A percentile compares a stretch with the other conserved stretches of the same genome.
phyloP scores from a whole-genome alignment of 495 filamentous ascomycete species.

The Bacidia gigantensis region DNA sequence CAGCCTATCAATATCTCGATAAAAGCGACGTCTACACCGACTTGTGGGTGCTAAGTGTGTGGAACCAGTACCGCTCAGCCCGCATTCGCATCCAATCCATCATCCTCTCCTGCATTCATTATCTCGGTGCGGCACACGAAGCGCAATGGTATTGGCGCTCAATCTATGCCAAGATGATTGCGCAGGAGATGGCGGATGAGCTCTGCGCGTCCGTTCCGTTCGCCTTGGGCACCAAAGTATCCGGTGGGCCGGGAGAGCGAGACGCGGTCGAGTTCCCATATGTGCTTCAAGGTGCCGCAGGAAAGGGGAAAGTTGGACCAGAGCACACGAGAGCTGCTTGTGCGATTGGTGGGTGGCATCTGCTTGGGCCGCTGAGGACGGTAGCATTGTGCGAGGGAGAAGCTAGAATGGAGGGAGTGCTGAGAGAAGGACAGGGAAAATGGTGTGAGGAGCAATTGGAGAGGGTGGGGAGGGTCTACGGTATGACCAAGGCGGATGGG shows the following conservation, averaged over 20 bases:
- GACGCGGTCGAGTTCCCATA: conserved; percentile 27
- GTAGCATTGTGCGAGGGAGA: conserved; percentile 7
- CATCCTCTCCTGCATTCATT: conserved; percentile 23
- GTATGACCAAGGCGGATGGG: background rate
- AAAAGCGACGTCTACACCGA: conserved; percentile 46
- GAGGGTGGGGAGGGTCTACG: conserved; percentile 25
- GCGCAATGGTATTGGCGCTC: conserved; percentile 13
- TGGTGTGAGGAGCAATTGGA: conserved; percentile 26
- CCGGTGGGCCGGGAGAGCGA: conserved; percentile 21
- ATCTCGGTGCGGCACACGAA: conserved; percentile 6
- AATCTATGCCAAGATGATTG: conserved; percentile 14
- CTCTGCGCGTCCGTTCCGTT: conserved; percentile 32
- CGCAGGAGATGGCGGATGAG: conserved; percentile 25
- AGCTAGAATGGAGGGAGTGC: conserved; percentile 1
- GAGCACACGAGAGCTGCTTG: conserved; percentile 22
- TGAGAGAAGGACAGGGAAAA: conserved; percentile 19
- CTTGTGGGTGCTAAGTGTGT: conserved; percentile 45
- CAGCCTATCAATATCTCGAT: conserved; percentile 31
- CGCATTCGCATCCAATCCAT: conserved; percentile 41
- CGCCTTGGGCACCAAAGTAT: conserved; percentile 28
- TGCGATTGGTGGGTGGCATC: conserved; percentile 28
- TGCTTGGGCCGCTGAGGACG: conserved; percentile 17
- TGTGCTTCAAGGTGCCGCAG: conserved; percentile 14
- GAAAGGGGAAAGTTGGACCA: conserved; percentile 10
- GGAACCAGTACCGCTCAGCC: conserved; percentile 51